A percentile compares a stretch with the other conserved stretches of the same genome.
Evolutionary conservation across 1,284 basidiomycete species (phyloP).

Genomic region (Ustilago cynodontis): DNA sequence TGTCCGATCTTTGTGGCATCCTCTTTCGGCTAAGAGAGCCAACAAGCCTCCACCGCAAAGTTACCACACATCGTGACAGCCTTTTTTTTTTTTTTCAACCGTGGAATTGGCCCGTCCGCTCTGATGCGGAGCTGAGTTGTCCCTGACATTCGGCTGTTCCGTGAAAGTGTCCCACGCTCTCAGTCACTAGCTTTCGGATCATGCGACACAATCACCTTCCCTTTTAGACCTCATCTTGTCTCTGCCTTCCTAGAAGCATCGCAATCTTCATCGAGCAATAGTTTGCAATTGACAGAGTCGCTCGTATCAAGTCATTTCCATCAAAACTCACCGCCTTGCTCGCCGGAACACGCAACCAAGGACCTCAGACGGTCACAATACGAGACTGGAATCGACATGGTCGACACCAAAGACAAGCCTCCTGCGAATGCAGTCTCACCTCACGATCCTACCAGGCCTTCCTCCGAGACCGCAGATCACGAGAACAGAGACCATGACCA

Average conservation of each 20-base stretch:
- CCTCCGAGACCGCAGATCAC: background rate
- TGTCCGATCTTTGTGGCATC: background rate
- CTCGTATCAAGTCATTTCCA: too few relatives aligned
- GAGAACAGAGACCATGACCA: constrained; percentile 11
- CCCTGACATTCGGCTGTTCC: background rate
- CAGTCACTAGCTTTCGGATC: background rate
- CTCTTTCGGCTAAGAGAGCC: background rate
- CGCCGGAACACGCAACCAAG: too few relatives aligned
- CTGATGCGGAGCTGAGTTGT: background rate
- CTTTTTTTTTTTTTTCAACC: background rate
- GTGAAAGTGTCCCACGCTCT: background rate
- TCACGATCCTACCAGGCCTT: background rate
- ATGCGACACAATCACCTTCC: background rate
- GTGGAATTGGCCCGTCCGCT: constrained; percentile 3
- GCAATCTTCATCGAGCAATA: background rate
- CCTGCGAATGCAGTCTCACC: background rate
- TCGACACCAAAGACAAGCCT: constrained; percentile 26
- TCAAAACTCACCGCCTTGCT: too few relatives aligned
- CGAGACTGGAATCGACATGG: constrained; percentile 10
- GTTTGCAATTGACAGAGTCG: too few relatives aligned
- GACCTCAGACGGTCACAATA: too few relatives aligned
- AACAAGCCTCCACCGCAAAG: background rate
- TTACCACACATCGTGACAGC: background rate
- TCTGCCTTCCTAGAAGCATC: background rate
- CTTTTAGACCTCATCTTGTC: background rate